Conservation (phyloP, 78 protist species). For the Chrysochromulina tobinii region DNA sequence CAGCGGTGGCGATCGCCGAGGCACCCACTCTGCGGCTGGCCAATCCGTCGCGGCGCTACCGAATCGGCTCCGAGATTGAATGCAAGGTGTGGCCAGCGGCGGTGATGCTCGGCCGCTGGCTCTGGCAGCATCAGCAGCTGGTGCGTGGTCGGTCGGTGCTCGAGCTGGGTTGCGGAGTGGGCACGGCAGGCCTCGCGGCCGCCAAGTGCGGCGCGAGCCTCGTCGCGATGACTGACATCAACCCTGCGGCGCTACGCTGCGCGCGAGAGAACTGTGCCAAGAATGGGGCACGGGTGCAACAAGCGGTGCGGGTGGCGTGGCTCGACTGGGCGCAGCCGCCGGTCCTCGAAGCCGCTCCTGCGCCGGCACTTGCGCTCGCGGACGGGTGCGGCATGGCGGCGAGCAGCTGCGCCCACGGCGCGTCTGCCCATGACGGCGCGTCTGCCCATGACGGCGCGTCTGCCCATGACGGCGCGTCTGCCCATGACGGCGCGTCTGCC, state of each 20-base stretch:
- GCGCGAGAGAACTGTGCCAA: not conserved
- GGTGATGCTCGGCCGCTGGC: not conserved
- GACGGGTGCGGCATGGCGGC: no score
- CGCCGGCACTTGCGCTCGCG: not conserved
- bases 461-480: no score
- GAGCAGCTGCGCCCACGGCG: no score
- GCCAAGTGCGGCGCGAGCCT: not conserved
- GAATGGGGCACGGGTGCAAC: no score
- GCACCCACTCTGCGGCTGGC: not conserved
- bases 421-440: no score
- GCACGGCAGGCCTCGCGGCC: conserved; percentile 38
- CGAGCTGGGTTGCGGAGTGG: conserved; percentile 41
- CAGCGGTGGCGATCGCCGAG: not conserved
- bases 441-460: no score
- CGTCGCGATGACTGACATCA: conserved; percentile 29
- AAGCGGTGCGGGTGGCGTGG: not conserved
- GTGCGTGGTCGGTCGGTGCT: not conserved
- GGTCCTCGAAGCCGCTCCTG: not conserved
- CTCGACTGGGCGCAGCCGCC: conserved; percentile 12
- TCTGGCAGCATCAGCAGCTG: not conserved
- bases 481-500: no score
- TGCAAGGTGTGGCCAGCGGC: conserved; percentile 12
- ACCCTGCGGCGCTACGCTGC: not conserved
- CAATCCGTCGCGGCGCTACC: not conserved
- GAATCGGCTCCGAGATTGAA: not conserved